Evolutionary conservation across 768 basidiomycete genomes (phyloP), one percentile per base, ranked within the genome.

Genomic region (Pleurotus eryngii): DNA sequence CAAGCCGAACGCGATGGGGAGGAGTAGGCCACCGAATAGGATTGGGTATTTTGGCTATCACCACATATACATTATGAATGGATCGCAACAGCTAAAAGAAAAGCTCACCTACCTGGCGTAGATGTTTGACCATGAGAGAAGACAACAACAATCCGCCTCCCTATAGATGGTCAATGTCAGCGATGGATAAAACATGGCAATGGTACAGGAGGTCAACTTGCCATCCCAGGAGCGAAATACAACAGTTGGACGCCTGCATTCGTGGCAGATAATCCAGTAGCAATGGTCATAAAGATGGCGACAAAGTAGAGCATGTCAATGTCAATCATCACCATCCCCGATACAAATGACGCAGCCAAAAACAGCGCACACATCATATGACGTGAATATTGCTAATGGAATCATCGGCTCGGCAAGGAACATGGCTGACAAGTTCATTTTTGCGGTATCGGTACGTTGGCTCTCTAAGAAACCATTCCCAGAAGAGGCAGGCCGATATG

Each of bases 231-330:
- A 1, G 79, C 70, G 56, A 82, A 80, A 63, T 75, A 81, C n/a
- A 82, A 63, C n/a, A 82, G 59, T 62, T 82, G 80, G 24, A 74
- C 67, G 35, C 80, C 81, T 18, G 77, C 70, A 45, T 71, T 64
- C 17, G 68, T 64, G n/a, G 79, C 64, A 11, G 72, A 67, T 27
- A 72, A 63, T 5, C 75, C 76, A 24, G 67, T 66, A n/a, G 78
- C 80, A 62, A 80, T 69, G 18, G 73, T 74, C 66, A 79, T 74
- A 66, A 83, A 82, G 50, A 81, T 78, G 0, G 80, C 71, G 43
- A 82, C 70, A 59, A 83, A 81, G 63, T 83, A 83, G 65, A 82
- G 81, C 72, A 76, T 75, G 49, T 79, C 79, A 57, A 20, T n/a
- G n/a, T n/a, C n/a, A n/a, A 81, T 67, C 72, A 76, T 76, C 57